Base-by-base conservation (phyloP, 2,329 filamentous ascomycete species). In the Monilinia laxa region DNA sequence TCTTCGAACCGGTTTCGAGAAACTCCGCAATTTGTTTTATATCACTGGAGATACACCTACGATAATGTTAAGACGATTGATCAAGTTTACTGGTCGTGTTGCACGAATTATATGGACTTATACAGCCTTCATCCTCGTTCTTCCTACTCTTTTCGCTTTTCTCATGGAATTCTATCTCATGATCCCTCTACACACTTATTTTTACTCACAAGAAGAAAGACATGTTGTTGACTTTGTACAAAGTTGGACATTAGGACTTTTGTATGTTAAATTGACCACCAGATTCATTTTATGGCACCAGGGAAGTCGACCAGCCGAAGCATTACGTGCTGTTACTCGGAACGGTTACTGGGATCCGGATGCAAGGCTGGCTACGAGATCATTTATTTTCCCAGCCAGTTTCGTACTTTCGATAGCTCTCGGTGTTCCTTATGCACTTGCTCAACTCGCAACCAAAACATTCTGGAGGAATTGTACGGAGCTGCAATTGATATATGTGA, bases 141-240 rank as follows among this genome's bases (percentile, higher is more conserved):
- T 97, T 59, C 95, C 95, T 0, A 85, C 93, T 0, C 80, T 96
- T 14, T 87, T 94, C 68, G 90, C 93, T 0, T 81, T 92, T 1
- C 77, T 97, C 16, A 85, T 96, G 69, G 94, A 99, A 77, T 84
- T 97, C 52, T 99, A 98, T 78, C 79, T 97, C 67, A 85, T 96
- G 70, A 85, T 98, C 62, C 95, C 95, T 0, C 80, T 97, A 12
- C 75, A 73, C 35, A 76, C 66, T 47, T 75, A 70, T 72, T 75
- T 70, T 74, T 42, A 42, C 40, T 75, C 64, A 49, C 67, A 65
- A 31, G 72, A 72, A 56, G 82, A 80, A 62, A 77, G 78, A 20
- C 92, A 96, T 75, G 91, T 89, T 10, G 86, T 98, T 53, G 90
- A 96, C 69, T 84, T 98, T 69, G 89, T 98, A 53, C 94, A 98